A percentile compares a stretch with the other conserved stretches of the same genome.
phyloP scores from a whole-genome alignment of 2,329 filamentous ascomycete species.

The Trichoderma hamatum region DNA sequence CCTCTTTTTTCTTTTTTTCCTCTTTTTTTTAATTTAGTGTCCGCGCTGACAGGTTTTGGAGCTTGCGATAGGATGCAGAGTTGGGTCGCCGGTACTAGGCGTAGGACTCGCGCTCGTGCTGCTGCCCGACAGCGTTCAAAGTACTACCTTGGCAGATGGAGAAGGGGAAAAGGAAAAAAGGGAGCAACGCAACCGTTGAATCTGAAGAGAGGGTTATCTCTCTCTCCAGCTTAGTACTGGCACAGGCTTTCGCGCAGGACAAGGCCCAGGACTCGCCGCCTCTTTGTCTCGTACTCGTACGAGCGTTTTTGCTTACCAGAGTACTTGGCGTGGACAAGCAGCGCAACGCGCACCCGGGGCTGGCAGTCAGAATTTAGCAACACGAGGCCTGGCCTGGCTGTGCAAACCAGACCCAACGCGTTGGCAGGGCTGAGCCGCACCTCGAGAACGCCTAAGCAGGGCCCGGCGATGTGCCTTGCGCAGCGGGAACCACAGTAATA shows the following conservation, averaged over 20 bases:
- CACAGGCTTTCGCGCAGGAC: not conserved
- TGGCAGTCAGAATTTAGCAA: constrained; percentile 26
- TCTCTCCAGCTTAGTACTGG: not conserved
- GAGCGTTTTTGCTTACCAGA: not conserved
- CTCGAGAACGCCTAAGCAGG: constrained; percentile 8
- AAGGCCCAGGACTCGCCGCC: not conserved
- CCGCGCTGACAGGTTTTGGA: not conserved
- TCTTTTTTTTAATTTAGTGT: not conserved
- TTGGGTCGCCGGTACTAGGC: not conserved
- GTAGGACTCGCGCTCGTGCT: not conserved
- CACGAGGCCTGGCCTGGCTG: constrained; percentile 22
- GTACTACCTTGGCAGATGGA: not conserved
- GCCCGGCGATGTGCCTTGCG: constrained; percentile 20
- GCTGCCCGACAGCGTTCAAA: not conserved
- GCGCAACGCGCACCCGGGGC: not conserved
- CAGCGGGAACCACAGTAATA: constrained; percentile 8
- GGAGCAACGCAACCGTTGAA: not conserved
- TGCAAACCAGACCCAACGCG: not conserved
- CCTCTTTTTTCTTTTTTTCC: constrained; percentile 13
- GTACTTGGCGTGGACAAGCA: not conserved
- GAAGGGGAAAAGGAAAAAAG: not conserved
- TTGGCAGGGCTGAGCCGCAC: constrained; percentile 20
- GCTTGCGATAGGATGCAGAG: not conserved
- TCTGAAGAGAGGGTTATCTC: not conserved
- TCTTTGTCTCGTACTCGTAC: not conserved